phyloP scores from a whole-genome alignment of 1,139 yeast species.

The Ogataea hybrid region DNA sequence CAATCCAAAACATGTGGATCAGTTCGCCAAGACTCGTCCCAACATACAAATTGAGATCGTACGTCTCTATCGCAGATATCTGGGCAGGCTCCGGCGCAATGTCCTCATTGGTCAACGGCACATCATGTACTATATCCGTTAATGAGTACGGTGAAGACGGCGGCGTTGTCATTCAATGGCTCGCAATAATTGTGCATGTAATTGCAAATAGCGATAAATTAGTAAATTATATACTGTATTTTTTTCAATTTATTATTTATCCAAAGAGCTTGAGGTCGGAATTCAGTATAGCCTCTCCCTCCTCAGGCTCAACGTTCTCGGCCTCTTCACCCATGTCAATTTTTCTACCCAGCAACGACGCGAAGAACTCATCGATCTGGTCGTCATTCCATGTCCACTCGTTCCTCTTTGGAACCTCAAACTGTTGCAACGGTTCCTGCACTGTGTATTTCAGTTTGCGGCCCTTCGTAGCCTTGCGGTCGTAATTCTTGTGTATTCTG shows the following conservation, averaged over 20 bases:
- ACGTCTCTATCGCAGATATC: conserved; percentile 52
- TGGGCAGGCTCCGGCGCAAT: conserved; percentile 23
- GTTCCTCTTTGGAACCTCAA: conserved; percentile 72
- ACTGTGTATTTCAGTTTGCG: conserved; percentile 80
- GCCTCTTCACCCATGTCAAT: conserved; percentile 65
- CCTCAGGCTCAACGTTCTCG: conserved; percentile 36
- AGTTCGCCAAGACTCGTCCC: conserved; percentile 76
- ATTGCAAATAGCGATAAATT: background rate
- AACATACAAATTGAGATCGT: conserved; percentile 63
- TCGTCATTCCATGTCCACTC: conserved; percentile 72
- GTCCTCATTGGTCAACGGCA: conserved; percentile 24
- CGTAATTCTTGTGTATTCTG: conserved; percentile 75
- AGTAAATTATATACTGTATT: background rate
- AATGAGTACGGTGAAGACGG: conserved; percentile 29
- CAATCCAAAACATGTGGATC: conserved; percentile 70
- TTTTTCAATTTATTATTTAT: conserved; percentile 15
- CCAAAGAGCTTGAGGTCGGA: conserved; percentile 30
- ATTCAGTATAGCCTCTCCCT: conserved; percentile 19
- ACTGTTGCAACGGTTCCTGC: conserved; percentile 87
- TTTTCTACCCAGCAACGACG: conserved; percentile 83
- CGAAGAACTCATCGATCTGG: conserved; percentile 91
- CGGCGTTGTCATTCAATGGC: background rate
- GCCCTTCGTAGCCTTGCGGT: conserved; percentile 94
- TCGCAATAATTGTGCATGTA: background rate
- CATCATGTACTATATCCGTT: conserved; percentile 23